Conservation (phyloP, 2,329 filamentous ascomycete species). For the Fusarium aywerte region DNA sequence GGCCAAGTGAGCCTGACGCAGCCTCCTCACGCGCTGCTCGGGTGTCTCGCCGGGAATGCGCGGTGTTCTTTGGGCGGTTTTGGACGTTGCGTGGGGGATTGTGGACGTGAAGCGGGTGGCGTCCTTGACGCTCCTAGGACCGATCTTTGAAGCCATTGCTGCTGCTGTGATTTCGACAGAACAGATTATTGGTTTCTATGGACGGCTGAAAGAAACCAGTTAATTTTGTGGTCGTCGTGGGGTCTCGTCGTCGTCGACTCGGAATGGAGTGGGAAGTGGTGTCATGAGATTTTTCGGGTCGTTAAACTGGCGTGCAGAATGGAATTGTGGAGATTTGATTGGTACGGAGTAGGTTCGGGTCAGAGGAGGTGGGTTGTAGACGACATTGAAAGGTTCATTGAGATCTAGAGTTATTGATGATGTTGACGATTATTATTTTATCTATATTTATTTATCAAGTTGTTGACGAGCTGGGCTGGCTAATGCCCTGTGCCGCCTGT, state of each 20-base stretch:
- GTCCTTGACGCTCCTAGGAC: constrained; percentile 77
- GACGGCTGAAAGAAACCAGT: background rate
- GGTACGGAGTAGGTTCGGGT: constrained; percentile 52
- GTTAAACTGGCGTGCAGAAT: constrained; percentile 24
- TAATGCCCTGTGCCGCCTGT: background rate
- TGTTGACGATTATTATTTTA: background rate
- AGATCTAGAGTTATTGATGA: constrained; percentile 2
- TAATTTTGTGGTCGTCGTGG: constrained; percentile 20
- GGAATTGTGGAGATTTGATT: constrained; percentile 50
- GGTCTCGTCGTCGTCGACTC: constrained; percentile 26
- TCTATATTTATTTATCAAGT: background rate
- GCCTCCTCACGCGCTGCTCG: constrained; percentile 74
- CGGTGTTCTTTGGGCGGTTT: constrained; percentile 55
- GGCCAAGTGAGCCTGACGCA: constrained; percentile 75
- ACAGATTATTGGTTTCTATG: background rate
- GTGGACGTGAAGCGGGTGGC: constrained; percentile 75
- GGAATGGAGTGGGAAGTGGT: constrained; percentile 45
- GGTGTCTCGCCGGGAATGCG: constrained; percentile 67
- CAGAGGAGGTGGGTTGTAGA: constrained; percentile 41
- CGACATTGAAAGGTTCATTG: background rate
- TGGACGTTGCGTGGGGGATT: constrained; percentile 72
- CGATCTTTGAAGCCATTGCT: constrained; percentile 58
- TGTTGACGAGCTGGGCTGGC: background rate
- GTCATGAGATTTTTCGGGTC: constrained; percentile 54
- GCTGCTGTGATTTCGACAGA: background rate